These are phyloP conservation scores for Eimeria maxima DNA, from an alignment of 169 alveolate species.

Conservation along the genomic window DNA sequence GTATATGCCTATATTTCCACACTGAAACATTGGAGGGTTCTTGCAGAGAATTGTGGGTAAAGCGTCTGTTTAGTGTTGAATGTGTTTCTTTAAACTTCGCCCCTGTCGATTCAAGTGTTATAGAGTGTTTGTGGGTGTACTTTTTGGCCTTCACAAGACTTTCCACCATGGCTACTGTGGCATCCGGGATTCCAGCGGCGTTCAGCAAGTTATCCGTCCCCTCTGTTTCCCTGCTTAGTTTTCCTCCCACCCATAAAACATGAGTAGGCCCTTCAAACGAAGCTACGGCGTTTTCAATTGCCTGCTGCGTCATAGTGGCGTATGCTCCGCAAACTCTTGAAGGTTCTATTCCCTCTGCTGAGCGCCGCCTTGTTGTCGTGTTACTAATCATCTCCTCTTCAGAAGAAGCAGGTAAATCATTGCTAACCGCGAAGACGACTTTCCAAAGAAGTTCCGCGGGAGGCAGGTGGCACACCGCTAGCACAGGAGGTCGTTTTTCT, in stretches of 20 bases:
- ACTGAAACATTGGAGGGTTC: background rate
- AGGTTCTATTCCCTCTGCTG: slow-evolving; percentile 1
- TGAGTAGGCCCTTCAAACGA: slow-evolving; percentile 44
- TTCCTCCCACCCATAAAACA: slow-evolving; percentile 50
- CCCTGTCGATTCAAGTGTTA: background rate
- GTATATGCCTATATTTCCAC: background rate
- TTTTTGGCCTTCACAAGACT: slow-evolving; percentile 29
- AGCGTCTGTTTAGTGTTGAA: background rate
- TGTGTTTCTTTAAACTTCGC: background rate
- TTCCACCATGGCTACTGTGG: slow-evolving; percentile 48
- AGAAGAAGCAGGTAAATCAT: background rate
- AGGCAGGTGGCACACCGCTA: slow-evolving; percentile 60
- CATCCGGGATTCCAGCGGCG: slow-evolving; percentile 38
- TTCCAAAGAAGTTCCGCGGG: slow-evolving; percentile 64
- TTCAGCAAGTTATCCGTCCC: slow-evolving; percentile 24
- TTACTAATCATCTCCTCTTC: slow-evolving; percentile 17
- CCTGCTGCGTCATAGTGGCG: slow-evolving; percentile 18
- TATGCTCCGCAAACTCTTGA: slow-evolving; percentile 1
- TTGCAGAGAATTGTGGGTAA: background rate
- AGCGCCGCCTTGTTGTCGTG: slow-evolving; percentile 15
- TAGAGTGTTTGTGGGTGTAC: background rate
- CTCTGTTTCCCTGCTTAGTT: slow-evolving; percentile 47
- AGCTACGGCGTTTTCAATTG: slow-evolving; percentile 18
- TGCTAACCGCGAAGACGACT: background rate
- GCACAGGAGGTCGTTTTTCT: slow-evolving; percentile 5